phyloP scores from a whole-genome alignment of 306 rosid genomes.

The Castanea sativa region DNA sequence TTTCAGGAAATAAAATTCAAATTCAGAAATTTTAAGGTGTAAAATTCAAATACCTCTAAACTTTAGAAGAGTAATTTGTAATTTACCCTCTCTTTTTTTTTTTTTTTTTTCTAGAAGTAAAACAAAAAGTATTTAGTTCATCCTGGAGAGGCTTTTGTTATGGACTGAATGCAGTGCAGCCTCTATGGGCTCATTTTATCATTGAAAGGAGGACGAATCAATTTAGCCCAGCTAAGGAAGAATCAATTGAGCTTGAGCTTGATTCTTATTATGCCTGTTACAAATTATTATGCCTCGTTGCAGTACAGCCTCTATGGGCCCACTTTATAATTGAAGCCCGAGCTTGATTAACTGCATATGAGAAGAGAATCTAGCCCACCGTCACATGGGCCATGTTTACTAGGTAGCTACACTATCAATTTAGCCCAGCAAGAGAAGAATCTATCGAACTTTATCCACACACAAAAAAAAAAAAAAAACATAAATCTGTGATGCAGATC shows the following conservation, averaged over 20 bases:
- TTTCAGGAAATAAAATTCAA: fast-evolving
- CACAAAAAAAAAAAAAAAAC: no score
- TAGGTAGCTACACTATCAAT: neutral
- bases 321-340: neutral
- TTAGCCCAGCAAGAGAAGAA: neutral
- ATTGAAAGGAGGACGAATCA: neutral
- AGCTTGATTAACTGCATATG: neutral
- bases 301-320: neutral
- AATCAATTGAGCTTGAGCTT: neutral
- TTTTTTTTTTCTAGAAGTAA: neutral
- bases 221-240: neutral
- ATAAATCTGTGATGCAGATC: no score
- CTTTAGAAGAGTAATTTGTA: fast-evolving
- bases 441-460: neutral
- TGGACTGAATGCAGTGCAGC: neutral
- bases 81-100: no score
- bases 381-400: neutral
- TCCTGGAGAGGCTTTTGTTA: no score
- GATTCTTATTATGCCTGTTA: neutral
- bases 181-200: neutral
- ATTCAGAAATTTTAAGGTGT: fast-evolving
- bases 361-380: neutral
- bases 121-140: no score
- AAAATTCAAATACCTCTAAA: fast-evolving
- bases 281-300: neutral